phyloP scores from a whole-genome alignment of 345 rosid genomes.

The Barbarea vulgaris region DNA sequence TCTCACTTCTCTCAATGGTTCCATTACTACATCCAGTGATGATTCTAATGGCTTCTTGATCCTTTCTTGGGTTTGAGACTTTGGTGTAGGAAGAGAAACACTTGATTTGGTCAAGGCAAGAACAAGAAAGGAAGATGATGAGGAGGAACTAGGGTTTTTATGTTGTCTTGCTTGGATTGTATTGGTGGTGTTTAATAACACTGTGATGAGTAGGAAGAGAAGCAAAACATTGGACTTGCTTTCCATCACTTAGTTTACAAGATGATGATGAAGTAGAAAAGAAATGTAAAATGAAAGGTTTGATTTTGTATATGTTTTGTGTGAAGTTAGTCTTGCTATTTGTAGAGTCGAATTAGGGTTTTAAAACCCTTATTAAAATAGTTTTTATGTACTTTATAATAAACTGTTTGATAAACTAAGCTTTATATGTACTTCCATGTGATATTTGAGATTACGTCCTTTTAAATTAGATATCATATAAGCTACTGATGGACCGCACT shows the following conservation, averaged over 20 bases:
- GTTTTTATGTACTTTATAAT: neutral
- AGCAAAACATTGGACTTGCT: slow-evolving; percentile 34
- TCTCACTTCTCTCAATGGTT: slow-evolving; percentile 67
- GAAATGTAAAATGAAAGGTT: slow-evolving; percentile 13
- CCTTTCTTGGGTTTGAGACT: slow-evolving; percentile 34
- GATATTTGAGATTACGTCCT: slow-evolving; percentile 14
- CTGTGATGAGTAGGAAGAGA: slow-evolving; percentile 22
- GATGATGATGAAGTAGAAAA: slow-evolving; percentile 1
- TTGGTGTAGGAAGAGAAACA: slow-evolving; percentile 45
- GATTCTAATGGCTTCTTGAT: slow-evolving; percentile 40
- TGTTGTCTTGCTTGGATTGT: slow-evolving; percentile 46
- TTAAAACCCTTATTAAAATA: neutral
- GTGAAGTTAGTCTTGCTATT: slow-evolving; percentile 30
- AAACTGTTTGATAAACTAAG: slow-evolving; percentile 16
- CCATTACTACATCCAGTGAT: slow-evolving; percentile 41
- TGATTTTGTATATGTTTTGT: slow-evolving; percentile 19
- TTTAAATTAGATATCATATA: slow-evolving; percentile 19
- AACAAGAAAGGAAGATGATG: slow-evolving; percentile 43
- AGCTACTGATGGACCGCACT: slow-evolving; percentile 34
- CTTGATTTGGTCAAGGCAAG: slow-evolving; percentile 56
- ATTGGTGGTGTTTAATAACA: slow-evolving; percentile 21
- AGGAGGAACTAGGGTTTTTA: slow-evolving; percentile 36
- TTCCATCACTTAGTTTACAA: slow-evolving; percentile 25
- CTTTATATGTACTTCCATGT: slow-evolving; percentile 27
- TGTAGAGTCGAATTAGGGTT: slow-evolving; percentile 29